A percentile compares a stretch with the other conserved stretches of the same genome.
Evolutionary conservation across 768 basidiomycete genomes (phyloP).

Genomic region (Pholiota molesta): DNA sequence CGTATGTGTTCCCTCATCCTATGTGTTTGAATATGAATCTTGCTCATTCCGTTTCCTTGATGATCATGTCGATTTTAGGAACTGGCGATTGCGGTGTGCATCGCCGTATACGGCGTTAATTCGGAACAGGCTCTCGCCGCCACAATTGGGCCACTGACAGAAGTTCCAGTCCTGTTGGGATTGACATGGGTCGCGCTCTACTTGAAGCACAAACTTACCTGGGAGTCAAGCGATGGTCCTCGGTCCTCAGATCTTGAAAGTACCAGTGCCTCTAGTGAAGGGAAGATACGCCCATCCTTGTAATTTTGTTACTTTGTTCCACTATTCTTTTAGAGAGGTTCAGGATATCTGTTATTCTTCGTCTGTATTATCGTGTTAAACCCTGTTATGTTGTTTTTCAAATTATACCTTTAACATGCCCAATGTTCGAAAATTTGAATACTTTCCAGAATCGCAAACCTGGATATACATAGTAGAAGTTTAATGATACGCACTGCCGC

Average conservation of each 20-base stretch:
- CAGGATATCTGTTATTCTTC: too few relatives aligned
- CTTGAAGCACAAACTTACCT: slow-evolving; percentile 41
- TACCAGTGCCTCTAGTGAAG: too few relatives aligned
- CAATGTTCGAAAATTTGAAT: too few relatives aligned
- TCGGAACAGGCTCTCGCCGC: slow-evolving; percentile 83
- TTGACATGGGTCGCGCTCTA: slow-evolving; percentile 68
- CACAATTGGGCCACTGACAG: slow-evolving; percentile 76
- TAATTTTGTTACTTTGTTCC: too few relatives aligned
- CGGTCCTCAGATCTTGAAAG: not conserved
- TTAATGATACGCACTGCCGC: too few relatives aligned
- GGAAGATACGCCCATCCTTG: too few relatives aligned
- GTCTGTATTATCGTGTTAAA: too few relatives aligned
- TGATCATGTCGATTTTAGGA: slow-evolving; percentile 42
- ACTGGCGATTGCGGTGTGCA: slow-evolving; percentile 81
- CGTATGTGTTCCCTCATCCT: slow-evolving; percentile 35
- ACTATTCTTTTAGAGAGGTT: too few relatives aligned
- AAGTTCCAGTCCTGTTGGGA: slow-evolving; percentile 76
- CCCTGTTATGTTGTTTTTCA: too few relatives aligned
- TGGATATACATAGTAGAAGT: too few relatives aligned
- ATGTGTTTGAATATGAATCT: not conserved
- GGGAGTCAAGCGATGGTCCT: slow-evolving; percentile 26
- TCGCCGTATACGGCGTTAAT: slow-evolving; percentile 76
- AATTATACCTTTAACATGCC: too few relatives aligned
- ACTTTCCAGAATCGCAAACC: too few relatives aligned
- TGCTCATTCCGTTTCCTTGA: not conserved